A percentile compares a stretch with the other conserved stretches of the same genome.
These are phyloP conservation scores for Myochromella boudieri DNA, from an alignment of 768 basidiomycete species.

Conservation along the genomic window DNA sequence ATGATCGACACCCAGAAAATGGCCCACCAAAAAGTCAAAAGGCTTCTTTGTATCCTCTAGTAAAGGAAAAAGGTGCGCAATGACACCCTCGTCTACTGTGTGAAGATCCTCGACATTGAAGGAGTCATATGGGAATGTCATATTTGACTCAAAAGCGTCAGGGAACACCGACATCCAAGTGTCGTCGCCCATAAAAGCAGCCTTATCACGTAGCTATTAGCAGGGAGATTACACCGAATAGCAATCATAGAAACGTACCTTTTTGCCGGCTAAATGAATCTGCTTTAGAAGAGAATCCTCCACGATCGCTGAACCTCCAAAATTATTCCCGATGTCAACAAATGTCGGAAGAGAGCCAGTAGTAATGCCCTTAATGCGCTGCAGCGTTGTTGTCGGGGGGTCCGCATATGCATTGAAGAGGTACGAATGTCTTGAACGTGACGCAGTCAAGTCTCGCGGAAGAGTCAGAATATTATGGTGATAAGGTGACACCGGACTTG, in stretches of 20 bases:
- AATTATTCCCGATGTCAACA: conserved; percentile 90
- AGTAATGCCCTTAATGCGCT: conserved; percentile 92
- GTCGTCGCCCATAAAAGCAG: conserved; percentile 95
- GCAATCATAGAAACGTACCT: conserved; percentile 48
- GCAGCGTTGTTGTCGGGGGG: conserved; percentile 93
- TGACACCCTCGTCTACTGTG: conserved; percentile 91
- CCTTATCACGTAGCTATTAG: conserved; percentile 33
- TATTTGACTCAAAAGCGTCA: conserved; percentile 63
- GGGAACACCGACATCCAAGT: conserved; percentile 95
- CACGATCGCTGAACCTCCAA: conserved; percentile 79
- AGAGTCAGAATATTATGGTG: conserved; percentile 85
- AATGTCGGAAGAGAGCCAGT: conserved; percentile 96
- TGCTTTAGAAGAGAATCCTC: conserved; percentile 91
- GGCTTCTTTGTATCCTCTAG: conserved; percentile 49
- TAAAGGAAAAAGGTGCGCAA: conserved; percentile 78
- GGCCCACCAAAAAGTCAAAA: conserved; percentile 90
- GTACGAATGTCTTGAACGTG: conserved; percentile 71
- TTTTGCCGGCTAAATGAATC: conserved; percentile 55
- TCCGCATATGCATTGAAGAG: conserved; percentile 90
- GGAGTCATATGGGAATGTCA: conserved; percentile 87
- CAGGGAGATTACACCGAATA: background rate
- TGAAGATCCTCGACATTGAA: conserved; percentile 99
- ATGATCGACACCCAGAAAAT: conserved; percentile 95
- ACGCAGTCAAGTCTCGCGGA: conserved; percentile 67
- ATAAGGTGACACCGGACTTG: conserved; percentile 57